Percentiles rank a stretch among this genome's conserved stretches.
These are phyloP conservation scores for Quercus berberidifolia DNA, from an alignment of 306 rosid species.

Conservation along the genomic window DNA sequence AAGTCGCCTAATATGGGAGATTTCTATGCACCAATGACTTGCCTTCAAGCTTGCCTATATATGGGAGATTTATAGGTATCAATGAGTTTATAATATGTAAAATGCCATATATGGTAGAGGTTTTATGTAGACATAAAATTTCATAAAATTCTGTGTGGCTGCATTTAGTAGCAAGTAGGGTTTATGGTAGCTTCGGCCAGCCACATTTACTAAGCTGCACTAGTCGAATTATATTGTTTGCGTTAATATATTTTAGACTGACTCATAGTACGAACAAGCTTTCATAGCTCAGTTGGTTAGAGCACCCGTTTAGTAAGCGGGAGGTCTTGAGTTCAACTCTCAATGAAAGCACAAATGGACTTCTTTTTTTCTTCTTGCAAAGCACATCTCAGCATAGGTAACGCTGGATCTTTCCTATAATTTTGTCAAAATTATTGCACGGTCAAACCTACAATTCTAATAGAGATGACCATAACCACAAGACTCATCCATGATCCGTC, in stretches of 20 bases:
- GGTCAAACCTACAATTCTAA: background rate
- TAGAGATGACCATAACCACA: background rate
- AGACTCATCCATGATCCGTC: no score
- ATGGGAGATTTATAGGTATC: background rate
- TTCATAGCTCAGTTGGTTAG: slow-evolving; percentile 50
- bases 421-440: background rate
- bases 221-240: no score
- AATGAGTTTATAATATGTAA: background rate
- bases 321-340: slow-evolving; percentile 49
- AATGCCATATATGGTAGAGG: background rate
- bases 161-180: no score
- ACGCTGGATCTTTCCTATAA: background rate
- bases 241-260: background rate
- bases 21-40: no score
- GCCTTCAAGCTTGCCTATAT: no score
- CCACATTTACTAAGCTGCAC: no score
- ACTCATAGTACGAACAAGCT: fast-evolving
- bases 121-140: background rate
- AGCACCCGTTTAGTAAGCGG: slow-evolving; percentile 52
- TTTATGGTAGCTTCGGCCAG: no score
- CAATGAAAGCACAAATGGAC: slow-evolving; percentile 14
- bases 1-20: background rate
- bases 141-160: no score
- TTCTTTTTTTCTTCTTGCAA: no score
- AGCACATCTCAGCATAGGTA: background rate